Conservation (phyloP, 352 stramenopile species). For the Phytophthora sansomeana region DNA sequence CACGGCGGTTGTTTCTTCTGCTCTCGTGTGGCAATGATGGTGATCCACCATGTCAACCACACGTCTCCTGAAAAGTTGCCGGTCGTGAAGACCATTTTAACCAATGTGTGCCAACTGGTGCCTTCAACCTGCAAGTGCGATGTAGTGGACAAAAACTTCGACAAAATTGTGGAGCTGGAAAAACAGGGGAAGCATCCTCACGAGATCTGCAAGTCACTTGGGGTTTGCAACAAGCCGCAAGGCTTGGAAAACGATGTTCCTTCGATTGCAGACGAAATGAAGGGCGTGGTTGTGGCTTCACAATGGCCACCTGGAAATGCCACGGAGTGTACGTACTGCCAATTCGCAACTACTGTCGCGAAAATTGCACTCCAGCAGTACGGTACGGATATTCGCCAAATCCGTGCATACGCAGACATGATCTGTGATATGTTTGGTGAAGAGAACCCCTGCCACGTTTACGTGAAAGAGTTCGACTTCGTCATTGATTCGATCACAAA, state of each 20-base stretch:
- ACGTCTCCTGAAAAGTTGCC: slow-evolving; percentile 51
- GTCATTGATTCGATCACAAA: slow-evolving; percentile 71
- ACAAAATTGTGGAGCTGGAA: slow-evolving; percentile 68
- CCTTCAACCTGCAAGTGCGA: slow-evolving; percentile 60
- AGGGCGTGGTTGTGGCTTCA: slow-evolving; percentile 39
- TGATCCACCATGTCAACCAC: slow-evolving; percentile 56
- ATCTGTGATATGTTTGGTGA: slow-evolving; percentile 75
- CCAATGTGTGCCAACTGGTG: slow-evolving; percentile 57
- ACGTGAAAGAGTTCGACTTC: slow-evolving; percentile 72
- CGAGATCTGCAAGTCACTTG: slow-evolving; percentile 60
- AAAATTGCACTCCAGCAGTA: slow-evolving; percentile 71
- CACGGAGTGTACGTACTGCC: slow-evolving; percentile 68
- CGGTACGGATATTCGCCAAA: slow-evolving; percentile 55
- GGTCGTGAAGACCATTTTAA: slow-evolving; percentile 53
- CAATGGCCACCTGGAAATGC: slow-evolving; percentile 41
- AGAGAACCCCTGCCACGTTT: slow-evolving; percentile 70
- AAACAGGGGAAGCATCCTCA: slow-evolving; percentile 61
- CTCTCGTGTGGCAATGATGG: slow-evolving; percentile 42
- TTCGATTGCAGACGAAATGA: slow-evolving; percentile 40
- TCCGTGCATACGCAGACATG: slow-evolving; percentile 76
- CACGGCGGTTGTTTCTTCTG: slow-evolving; percentile 66
- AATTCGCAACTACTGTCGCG: slow-evolving; percentile 65
- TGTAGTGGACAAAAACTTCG: slow-evolving; percentile 59
- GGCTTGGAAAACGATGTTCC: slow-evolving; percentile 14
- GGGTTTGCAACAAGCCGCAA: slow-evolving; percentile 49